These are phyloP conservation scores for Chimonanthus salicifolius DNA, from an alignment of 164 flowering plant species.

Conservation along the genomic window DNA sequence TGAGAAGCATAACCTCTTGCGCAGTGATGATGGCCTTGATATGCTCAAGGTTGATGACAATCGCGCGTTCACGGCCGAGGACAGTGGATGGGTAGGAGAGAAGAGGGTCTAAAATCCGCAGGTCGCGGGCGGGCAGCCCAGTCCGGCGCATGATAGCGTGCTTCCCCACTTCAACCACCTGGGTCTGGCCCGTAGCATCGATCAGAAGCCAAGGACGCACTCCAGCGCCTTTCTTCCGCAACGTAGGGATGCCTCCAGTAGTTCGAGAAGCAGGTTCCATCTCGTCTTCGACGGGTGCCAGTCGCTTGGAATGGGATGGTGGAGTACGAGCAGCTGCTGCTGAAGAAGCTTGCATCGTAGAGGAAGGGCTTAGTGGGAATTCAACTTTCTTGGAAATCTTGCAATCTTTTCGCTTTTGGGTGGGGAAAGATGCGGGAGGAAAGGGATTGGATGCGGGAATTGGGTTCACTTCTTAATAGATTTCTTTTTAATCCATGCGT, in stretches of 20 bases:
- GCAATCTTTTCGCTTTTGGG: too few species aligned
- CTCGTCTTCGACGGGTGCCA: constrained; percentile 33
- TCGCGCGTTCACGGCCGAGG: constrained; percentile 82
- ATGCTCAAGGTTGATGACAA: constrained; percentile 91
- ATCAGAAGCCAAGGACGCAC: constrained; percentile 64
- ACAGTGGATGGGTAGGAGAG: constrained; percentile 85
- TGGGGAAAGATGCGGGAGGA: too few species aligned
- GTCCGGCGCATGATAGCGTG: constrained; percentile 90
- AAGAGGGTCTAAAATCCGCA: constrained; percentile 80
- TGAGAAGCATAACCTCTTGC: constrained; percentile 73
- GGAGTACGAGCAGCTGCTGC: neutral
- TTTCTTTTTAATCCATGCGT: too few species aligned
- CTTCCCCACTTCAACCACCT: constrained; percentile 76
- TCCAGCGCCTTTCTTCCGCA: constrained; percentile 58
- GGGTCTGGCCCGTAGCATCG: constrained; percentile 62
- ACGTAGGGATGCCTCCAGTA: constrained; percentile 8
- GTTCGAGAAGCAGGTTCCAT: constrained; percentile 11
- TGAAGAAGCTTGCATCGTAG: too few species aligned
- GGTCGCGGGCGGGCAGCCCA: constrained; percentile 88
- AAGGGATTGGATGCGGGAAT: too few species aligned
- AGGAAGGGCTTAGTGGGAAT: too few species aligned
- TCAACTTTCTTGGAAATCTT: too few species aligned
- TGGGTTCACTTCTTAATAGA: too few species aligned
- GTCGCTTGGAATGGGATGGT: constrained; percentile 4
- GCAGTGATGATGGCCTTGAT: constrained; percentile 95